Conservation (phyloP, 2,329 filamentous ascomycete genomes). For the Periconia sp. region DNA sequence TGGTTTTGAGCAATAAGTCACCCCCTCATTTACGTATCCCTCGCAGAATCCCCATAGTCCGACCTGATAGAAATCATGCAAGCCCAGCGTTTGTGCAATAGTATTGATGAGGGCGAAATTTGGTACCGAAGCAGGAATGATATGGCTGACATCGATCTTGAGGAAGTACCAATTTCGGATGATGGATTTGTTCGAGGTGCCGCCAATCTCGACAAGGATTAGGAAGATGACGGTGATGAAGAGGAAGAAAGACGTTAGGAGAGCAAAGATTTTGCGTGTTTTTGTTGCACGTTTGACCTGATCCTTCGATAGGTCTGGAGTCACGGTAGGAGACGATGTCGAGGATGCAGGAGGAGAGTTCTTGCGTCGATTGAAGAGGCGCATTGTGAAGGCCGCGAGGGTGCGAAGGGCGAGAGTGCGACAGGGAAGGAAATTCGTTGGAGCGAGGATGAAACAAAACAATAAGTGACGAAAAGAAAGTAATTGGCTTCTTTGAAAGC, state of each 20-base stretch:
- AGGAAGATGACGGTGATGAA: slow-evolving; percentile 78
- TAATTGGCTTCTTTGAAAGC: slow-evolving; percentile 4
- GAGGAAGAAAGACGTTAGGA: slow-evolving; percentile 72
- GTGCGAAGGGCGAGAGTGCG: not conserved
- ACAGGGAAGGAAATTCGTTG: not conserved
- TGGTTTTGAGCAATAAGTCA: slow-evolving; percentile 77
- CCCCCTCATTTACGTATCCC: slow-evolving; percentile 76
- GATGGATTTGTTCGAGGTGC: slow-evolving; percentile 66
- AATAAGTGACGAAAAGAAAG: slow-evolving; percentile 1
- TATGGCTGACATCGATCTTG: slow-evolving; percentile 79
- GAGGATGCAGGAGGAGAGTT: slow-evolving; percentile 20
- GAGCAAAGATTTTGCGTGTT: slow-evolving; percentile 65
- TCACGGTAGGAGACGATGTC: slow-evolving; percentile 20
- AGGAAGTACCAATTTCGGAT: slow-evolving; percentile 81
- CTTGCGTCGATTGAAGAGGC: slow-evolving; percentile 31
- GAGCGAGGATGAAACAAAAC: not conserved
- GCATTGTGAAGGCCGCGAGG: slow-evolving; percentile 12
- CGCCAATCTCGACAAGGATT: slow-evolving; percentile 80
- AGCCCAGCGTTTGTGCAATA: slow-evolving; percentile 81
- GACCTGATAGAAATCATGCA: slow-evolving; percentile 94
- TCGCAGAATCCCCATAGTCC: slow-evolving; percentile 94
- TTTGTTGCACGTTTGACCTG: slow-evolving; percentile 50
- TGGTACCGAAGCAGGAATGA: slow-evolving; percentile 75
- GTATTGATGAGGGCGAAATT: slow-evolving; percentile 81
- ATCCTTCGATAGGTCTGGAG: slow-evolving; percentile 37